Evolutionary conservation across 345 rosid species (phyloP).

Genomic region (Anacardium occidentale): DNA sequence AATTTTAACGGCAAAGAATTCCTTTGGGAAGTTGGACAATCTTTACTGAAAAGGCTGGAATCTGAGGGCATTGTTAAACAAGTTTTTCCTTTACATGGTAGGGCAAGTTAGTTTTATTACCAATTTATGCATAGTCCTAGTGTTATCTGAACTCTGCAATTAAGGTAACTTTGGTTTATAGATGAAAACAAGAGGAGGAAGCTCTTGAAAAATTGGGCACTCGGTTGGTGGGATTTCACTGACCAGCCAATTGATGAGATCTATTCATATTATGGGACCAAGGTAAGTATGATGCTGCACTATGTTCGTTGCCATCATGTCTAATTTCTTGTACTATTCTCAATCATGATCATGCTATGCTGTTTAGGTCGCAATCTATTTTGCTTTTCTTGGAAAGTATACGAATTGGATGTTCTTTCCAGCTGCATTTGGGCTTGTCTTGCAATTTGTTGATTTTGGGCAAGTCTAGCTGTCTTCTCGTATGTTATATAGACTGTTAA

Average conservation of each 20-base stretch:
- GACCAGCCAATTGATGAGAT: slow-evolving; percentile 80
- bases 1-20: slow-evolving; percentile 48
- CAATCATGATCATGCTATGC: slow-evolving; percentile 20
- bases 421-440: slow-evolving; percentile 56
- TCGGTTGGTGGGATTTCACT: slow-evolving; percentile 71
- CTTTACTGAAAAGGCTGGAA: slow-evolving; percentile 64
- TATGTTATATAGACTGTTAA: slow-evolving; percentile 3
- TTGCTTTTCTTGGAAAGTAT: slow-evolving; percentile 88
- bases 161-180: slow-evolving; percentile 34
- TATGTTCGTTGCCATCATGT: background rate
- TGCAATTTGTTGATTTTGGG: slow-evolving; percentile 81
- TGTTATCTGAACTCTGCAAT: slow-evolving; percentile 18
- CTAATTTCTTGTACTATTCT: slow-evolving; percentile 7
- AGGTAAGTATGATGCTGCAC: slow-evolving; percentile 42
- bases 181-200: slow-evolving; percentile 73
- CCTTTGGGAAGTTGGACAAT: slow-evolving; percentile 67
- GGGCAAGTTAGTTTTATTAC: slow-evolving; percentile 21
- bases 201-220: slow-evolving; percentile 73
- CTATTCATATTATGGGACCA: slow-evolving; percentile 79
- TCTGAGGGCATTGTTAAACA: slow-evolving; percentile 61
- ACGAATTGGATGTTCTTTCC: slow-evolving; percentile 84
- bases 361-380: slow-evolving; percentile 77
- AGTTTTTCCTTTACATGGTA: slow-evolving; percentile 88
- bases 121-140: slow-evolving; percentile 14
- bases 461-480: slow-evolving; percentile 20